Evolutionary conservation across 1,284 basidiomycete genomes (phyloP).

Genomic region (Irpex sp.): DNA sequence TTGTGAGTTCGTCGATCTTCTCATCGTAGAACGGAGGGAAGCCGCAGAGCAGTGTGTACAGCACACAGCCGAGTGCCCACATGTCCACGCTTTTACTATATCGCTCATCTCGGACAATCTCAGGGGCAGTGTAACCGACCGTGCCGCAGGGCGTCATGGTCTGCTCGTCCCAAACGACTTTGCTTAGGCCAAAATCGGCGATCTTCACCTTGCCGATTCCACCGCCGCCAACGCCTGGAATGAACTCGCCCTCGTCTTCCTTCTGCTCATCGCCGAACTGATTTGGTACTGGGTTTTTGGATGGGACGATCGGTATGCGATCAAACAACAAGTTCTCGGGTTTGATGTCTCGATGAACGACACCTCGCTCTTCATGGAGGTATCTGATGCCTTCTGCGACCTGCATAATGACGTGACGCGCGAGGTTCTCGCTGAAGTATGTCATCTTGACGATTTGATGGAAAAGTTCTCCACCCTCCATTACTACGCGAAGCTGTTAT

Average conservation of each 20-base stretch:
- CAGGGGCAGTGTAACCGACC: slow-evolving; percentile 98
- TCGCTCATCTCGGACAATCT: slow-evolving; percentile 99
- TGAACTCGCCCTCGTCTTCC: slow-evolving; percentile 97
- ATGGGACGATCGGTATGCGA: slow-evolving; percentile 90
- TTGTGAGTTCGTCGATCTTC: slow-evolving; percentile 96
- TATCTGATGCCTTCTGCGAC: slow-evolving; percentile 95
- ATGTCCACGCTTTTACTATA: slow-evolving; percentile 99
- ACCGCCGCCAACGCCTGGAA: slow-evolving; percentile 88
- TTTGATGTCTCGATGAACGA: slow-evolving; percentile 99
- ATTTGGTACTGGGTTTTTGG: slow-evolving; percentile 70
- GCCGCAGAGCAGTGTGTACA: slow-evolving; percentile 98
- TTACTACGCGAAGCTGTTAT: slow-evolving; percentile 46
- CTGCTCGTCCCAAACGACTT: slow-evolving; percentile 98
- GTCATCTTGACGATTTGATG: slow-evolving; percentile 99
- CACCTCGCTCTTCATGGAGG: slow-evolving; percentile 96
- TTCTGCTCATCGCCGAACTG: slow-evolving; percentile 96
- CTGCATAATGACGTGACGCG: slow-evolving; percentile 96
- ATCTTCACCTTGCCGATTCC: slow-evolving; percentile 99
- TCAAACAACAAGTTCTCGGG: slow-evolving; percentile 98
- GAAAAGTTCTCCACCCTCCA: slow-evolving; percentile 98
- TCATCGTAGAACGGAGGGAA: slow-evolving; percentile 99
- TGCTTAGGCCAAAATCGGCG: slow-evolving; percentile 97
- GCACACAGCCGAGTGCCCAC: slow-evolving; percentile 99
- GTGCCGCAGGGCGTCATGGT: slow-evolving; percentile 99
- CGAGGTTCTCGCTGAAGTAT: slow-evolving; percentile 95